Percentiles rank a stretch among this genome's conserved stretches.
phyloP scores from a whole-genome alignment of 2,329 filamentous ascomycete species.

The Lachnellula occidentalis region DNA sequence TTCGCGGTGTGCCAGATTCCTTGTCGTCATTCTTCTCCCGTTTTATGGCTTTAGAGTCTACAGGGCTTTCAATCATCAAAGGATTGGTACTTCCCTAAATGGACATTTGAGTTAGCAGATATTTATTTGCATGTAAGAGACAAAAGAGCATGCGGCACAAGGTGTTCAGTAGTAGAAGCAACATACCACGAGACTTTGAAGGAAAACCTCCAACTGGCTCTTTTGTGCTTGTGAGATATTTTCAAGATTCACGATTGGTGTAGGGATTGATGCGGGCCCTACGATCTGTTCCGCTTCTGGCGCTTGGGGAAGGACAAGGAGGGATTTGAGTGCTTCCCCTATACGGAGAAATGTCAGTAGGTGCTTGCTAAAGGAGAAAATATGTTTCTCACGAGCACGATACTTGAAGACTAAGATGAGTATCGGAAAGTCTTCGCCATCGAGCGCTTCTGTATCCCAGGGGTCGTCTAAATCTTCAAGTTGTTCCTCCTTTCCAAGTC shows the following conservation, averaged over 20 bases:
- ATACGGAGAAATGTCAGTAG: not conserved
- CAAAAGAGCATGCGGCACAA: not conserved
- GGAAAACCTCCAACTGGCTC: not conserved
- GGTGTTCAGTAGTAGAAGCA: not conserved
- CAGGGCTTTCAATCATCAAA: not conserved
- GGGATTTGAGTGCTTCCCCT: constrained; percentile 19
- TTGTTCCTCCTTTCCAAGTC: not conserved
- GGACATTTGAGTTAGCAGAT: not conserved
- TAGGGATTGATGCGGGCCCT: not conserved
- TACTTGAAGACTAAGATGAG: no score
- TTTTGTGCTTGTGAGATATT: not conserved
- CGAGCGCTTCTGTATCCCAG: no score
- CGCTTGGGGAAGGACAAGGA: constrained; percentile 17
- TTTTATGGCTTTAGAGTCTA: constrained; percentile 1
- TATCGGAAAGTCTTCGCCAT: no score
- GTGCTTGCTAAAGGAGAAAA: not conserved
- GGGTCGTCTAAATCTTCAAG: not conserved
- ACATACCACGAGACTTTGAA: not conserved
- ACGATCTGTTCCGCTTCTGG: constrained; percentile 11
- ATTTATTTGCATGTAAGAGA: no score
- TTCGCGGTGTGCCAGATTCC: not conserved
- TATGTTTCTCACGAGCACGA: no score
- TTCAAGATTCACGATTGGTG: not conserved
- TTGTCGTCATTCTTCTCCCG: constrained; percentile 1
- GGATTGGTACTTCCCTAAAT: not conserved